A percentile compares a stretch with the other conserved stretches of the same genome.
These are phyloP conservation scores for Symbiodinium natans DNA, from an alignment of 73 alveolate species.

Conservation along the genomic window DNA sequence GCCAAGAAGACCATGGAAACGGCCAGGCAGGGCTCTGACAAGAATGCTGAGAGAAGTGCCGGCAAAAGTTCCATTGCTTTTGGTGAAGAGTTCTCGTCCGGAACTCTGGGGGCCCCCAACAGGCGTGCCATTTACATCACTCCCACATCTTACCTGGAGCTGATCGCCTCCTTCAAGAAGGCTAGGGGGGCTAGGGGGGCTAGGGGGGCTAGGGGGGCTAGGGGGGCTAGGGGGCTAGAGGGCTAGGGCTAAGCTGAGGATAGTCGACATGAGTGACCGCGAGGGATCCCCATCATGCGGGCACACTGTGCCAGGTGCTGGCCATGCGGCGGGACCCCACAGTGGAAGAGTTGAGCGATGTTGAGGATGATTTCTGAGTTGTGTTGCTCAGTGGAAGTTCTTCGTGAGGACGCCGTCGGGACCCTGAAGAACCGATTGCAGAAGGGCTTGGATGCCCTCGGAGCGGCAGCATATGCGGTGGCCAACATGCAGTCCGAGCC, in stretches of 20 bases:
- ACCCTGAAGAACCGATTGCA: slow-evolving; percentile 96
- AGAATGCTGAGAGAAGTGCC: neutral
- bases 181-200: slow-evolving; percentile 23
- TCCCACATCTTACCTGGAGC: slow-evolving; percentile 98
- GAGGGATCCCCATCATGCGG: neutral
- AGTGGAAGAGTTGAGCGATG: neutral
- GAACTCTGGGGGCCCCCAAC: slow-evolving; percentile 4
- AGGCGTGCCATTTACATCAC: slow-evolving; percentile 97
- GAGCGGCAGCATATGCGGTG: slow-evolving; percentile 97
- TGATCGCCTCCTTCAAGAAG: slow-evolving; percentile 97
- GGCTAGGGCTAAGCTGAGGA: too few species aligned
- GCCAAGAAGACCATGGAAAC: slow-evolving; percentile 84
- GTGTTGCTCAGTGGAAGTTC: neutral
- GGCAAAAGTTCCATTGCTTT: neutral
- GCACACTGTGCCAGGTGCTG: slow-evolving; percentile 10
- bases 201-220: too few species aligned
- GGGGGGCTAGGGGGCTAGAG: too few species aligned
- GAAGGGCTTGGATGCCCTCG: slow-evolving; percentile 96
- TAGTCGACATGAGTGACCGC: too few species aligned
- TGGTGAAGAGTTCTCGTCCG: slow-evolving; percentile 30
- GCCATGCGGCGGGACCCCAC: slow-evolving; percentile 46
- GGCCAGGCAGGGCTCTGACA: slow-evolving; percentile 2
- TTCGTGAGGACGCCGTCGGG: slow-evolving; percentile 96
- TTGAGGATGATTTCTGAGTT: neutral
- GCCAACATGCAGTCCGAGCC: slow-evolving; percentile 96